Conservation (phyloP, 2,329 filamentous ascomycete species). For the Sphaerulina musiva region DNA sequence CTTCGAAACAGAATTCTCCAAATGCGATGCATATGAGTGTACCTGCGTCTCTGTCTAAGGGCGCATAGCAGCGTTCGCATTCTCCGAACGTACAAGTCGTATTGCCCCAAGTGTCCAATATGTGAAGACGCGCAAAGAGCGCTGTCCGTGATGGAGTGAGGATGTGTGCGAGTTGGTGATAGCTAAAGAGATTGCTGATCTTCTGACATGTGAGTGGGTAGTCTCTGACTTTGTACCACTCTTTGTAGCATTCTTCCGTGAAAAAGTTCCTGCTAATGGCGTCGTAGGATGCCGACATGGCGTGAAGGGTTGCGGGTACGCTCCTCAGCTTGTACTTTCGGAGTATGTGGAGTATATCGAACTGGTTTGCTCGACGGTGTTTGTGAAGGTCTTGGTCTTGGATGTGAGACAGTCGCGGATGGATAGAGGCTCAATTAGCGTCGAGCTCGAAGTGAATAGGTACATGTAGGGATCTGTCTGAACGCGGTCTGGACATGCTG, state of each 20-base stretch:
- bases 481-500: not conserved
- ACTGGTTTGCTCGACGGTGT: not conserved
- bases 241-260: not conserved
- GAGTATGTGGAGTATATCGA: not conserved
- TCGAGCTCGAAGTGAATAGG: not conserved
- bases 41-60: not conserved
- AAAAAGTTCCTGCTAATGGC: not conserved
- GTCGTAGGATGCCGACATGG: not conserved
- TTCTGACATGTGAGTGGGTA: not conserved
- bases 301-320: not conserved
- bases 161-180: constrained; percentile 3
- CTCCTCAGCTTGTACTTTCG: not conserved
- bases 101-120: constrained; percentile 3
- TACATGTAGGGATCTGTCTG: too few relatives aligned
- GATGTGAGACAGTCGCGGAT: not conserved
- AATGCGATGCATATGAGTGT: not conserved
- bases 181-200: constrained; percentile 1
- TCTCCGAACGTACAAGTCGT: constrained; percentile 2
- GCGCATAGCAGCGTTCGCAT: not conserved
- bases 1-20: constrained; percentile 5
- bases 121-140: not conserved
- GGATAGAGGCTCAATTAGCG: not conserved
- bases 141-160: not conserved
- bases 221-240: not conserved
- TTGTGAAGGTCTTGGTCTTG: not conserved